Evolutionary conservation across 2,329 filamentous ascomycete species (phyloP).

Genomic region (Epichloe sibirici): DNA sequence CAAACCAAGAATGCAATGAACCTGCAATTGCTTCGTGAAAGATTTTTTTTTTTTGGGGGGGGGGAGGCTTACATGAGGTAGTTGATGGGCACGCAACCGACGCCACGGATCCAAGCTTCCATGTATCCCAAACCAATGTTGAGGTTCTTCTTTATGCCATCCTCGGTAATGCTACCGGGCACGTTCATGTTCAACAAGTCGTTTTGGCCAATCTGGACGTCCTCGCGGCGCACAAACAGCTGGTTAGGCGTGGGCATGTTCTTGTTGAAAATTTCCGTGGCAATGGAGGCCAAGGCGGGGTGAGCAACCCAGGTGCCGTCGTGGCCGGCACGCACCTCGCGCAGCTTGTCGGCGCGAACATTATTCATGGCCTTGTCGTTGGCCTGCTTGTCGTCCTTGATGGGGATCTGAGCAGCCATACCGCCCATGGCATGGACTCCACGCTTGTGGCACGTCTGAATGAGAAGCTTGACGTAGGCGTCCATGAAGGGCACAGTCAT

Average conservation of each 20-base stretch:
- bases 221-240: constrained; percentile 79
- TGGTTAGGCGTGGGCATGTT: constrained; percentile 99
- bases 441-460: constrained; percentile 94
- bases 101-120: constrained; percentile 93
- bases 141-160: constrained; percentile 92
- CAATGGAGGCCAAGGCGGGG: constrained; percentile 79
- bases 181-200: constrained; percentile 98
- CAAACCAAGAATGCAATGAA: not conserved
- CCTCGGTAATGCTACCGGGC: constrained; percentile 81
- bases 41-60: not conserved
- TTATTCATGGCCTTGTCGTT: constrained; percentile 92
- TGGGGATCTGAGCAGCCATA: constrained; percentile 97
- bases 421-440: constrained; percentile 98
- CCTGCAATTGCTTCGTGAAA: not conserved
- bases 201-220: constrained; percentile 73
- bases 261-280: constrained; percentile 89
- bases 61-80: constrained; percentile 61
- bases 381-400: constrained; percentile 84
- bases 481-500: constrained; percentile 99
- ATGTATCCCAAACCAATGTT: constrained; percentile 96
- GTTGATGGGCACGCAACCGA: constrained; percentile 96
- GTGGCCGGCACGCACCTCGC: constrained; percentile 88
- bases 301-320: constrained; percentile 97
- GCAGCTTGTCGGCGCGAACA: constrained; percentile 89
- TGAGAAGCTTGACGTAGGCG: constrained; percentile 86